These are phyloP conservation scores for Albifimbria verrucaria DNA, from an alignment of 2,329 filamentous ascomycete species.

Conservation along the genomic window DNA sequence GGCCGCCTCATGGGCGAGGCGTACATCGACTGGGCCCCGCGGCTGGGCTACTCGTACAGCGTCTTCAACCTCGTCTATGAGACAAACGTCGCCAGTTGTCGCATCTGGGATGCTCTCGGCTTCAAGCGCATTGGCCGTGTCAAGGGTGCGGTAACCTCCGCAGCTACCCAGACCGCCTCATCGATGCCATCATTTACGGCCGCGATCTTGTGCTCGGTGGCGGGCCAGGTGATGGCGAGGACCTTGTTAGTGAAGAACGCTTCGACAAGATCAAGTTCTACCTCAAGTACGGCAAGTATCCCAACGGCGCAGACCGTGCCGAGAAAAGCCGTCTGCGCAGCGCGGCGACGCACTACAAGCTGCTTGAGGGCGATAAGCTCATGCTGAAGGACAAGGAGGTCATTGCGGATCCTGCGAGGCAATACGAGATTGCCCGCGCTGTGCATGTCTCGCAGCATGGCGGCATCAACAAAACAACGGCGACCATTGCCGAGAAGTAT, in stretches of 20 bases:
- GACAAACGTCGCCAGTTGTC: slow-evolving; percentile 85
- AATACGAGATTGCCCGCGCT: slow-evolving; percentile 82
- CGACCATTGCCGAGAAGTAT: slow-evolving; percentile 87
- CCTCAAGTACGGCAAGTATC: slow-evolving; percentile 90
- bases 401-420: slow-evolving; percentile 80
- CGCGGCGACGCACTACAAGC: slow-evolving; percentile 92
- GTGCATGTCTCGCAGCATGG: slow-evolving; percentile 76
- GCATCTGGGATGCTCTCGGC: slow-evolving; percentile 87
- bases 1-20: slow-evolving; percentile 73
- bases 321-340: slow-evolving; percentile 94
- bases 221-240: slow-evolving; percentile 58
- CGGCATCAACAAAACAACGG: slow-evolving; percentile 97
- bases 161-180: slow-evolving; percentile 64
- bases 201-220: slow-evolving; percentile 48
- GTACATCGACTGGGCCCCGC: slow-evolving; percentile 74
- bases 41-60: slow-evolving; percentile 84
- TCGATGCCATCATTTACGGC: slow-evolving; percentile 78
- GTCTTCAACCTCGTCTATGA: slow-evolving; percentile 95
- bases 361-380: slow-evolving; percentile 72
- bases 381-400: slow-evolving; percentile 99
- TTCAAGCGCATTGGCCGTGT: slow-evolving; percentile 91
- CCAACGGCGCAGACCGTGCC: slow-evolving; percentile 85
- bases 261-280: slow-evolving; percentile 99
- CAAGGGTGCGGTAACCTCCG: slow-evolving; percentile 68
- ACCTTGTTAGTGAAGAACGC: slow-evolving; percentile 88